Evolutionary conservation across 371 early-diverging fungal species (phyloP).

Genomic region (Rhizomucor miehei): DNA sequence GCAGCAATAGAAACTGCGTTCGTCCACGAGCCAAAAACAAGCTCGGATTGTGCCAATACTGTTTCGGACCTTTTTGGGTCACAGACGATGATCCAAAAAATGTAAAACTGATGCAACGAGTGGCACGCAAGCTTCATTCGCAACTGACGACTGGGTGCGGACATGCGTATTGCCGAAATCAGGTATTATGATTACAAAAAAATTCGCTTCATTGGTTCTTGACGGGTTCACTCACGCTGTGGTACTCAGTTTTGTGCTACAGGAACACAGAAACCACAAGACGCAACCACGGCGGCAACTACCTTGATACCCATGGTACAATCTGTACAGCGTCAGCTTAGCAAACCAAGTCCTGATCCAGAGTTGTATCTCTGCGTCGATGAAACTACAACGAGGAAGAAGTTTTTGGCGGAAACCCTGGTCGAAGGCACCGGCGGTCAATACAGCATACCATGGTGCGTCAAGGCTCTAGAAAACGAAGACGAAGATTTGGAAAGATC

Average conservation of each 20-base stretch:
- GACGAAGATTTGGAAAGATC: conserved; percentile 59
- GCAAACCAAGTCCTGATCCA: conserved; percentile 21
- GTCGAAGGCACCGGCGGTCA: conserved; percentile 28
- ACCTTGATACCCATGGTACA: conserved; percentile 54
- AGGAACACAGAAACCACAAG: conserved; percentile 41
- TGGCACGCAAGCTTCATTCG: conserved; percentile 69
- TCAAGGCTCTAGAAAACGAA: conserved; percentile 60
- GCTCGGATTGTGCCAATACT: conserved; percentile 67
- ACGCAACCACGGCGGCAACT: conserved; percentile 71
- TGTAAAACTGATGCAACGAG: conserved; percentile 68
- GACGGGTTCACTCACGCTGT: neutral
- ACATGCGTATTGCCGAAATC: conserved; percentile 66
- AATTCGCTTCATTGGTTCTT: neutral
- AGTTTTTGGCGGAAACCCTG: conserved; percentile 49
- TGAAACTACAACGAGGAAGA: conserved; percentile 48
- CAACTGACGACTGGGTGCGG: conserved; percentile 83
- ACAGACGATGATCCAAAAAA: conserved; percentile 76
- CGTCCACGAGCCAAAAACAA: conserved; percentile 50
- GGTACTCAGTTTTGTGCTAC: conserved; percentile 62
- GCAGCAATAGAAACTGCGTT: conserved; percentile 75
- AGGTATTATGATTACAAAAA: conserved; percentile 22
- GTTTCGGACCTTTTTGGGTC: conserved; percentile 85
- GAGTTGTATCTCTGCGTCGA: conserved; percentile 70
- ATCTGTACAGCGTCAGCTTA: conserved; percentile 30
- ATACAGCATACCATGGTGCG: conserved; percentile 66